phyloP scores from a whole-genome alignment of 192 early-diverging fungal genomes.

The Physocladia obscura region DNA sequence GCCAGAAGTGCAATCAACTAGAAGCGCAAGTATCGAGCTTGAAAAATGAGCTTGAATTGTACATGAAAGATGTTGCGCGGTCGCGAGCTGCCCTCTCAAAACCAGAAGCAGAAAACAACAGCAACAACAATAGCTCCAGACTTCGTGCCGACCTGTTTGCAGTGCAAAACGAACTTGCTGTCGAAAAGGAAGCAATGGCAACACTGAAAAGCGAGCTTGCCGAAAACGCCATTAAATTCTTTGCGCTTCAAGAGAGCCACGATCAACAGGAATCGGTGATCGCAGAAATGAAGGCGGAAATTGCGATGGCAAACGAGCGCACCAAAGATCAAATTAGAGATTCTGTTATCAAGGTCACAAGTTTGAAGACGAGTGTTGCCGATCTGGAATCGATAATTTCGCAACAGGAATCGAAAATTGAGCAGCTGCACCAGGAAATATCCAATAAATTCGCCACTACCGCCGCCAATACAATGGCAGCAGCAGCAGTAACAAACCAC shows the following conservation, averaged over 20 bases:
- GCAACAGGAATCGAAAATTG: conserved; percentile 1
- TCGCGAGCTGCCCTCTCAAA: too few relatives aligned
- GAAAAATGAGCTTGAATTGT: too few relatives aligned
- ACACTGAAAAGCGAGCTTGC: neutral
- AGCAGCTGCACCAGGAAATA: neutral
- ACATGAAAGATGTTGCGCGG: too few relatives aligned
- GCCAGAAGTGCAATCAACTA: too few relatives aligned
- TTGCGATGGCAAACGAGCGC: neutral
- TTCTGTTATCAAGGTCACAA: neutral
- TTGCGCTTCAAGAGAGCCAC: neutral
- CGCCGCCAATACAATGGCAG: too few relatives aligned
- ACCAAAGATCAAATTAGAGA: neutral
- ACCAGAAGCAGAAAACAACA: too few relatives aligned
- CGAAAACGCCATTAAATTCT: neutral
- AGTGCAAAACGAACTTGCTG: too few relatives aligned
- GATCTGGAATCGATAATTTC: neutral
- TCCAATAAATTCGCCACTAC: too few relatives aligned
- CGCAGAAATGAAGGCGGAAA: neutral
- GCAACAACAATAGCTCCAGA: too few relatives aligned
- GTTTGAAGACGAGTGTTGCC: neutral
- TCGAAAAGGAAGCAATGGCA: neutral
- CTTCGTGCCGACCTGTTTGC: neutral
- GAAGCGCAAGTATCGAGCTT: too few relatives aligned
- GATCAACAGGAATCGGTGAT: neutral
- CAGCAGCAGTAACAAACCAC: neutral